Conservation (phyloP, 495 filamentous ascomycete genomes). For the Talaromyces ruber region DNA sequence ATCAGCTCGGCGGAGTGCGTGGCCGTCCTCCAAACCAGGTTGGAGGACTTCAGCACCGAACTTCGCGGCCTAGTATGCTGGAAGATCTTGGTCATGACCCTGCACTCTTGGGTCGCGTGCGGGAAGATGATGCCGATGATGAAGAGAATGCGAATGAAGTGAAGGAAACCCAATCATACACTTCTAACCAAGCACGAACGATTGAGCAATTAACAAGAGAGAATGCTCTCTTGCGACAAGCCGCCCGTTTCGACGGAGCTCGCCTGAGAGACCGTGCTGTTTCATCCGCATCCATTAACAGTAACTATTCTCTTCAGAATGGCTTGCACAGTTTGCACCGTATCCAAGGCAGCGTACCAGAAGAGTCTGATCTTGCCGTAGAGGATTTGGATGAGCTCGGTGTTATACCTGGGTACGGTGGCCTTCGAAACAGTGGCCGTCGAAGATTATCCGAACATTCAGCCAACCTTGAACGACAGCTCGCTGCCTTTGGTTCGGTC, state of each 20-base stretch:
- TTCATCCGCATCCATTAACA: slow-evolving; percentile 37
- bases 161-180: slow-evolving; percentile 48
- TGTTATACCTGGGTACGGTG: slow-evolving; percentile 42
- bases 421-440: slow-evolving; percentile 32
- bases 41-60: slow-evolving; percentile 67
- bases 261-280: slow-evolving; percentile 55
- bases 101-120: slow-evolving; percentile 63
- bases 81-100: slow-evolving; percentile 70
- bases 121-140: slow-evolving; percentile 77
- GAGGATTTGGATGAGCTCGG: slow-evolving; percentile 61
- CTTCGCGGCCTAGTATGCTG: slow-evolving; percentile 78
- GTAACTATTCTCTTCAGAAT: slow-evolving; percentile 33
- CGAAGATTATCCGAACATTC: slow-evolving; percentile 60
- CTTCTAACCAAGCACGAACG: slow-evolving; percentile 51
- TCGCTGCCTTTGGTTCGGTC: slow-evolving; percentile 43
- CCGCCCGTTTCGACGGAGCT: slow-evolving; percentile 51
- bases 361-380: slow-evolving; percentile 62
- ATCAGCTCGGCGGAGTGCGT: slow-evolving; percentile 31
- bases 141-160: slow-evolving; percentile 54
- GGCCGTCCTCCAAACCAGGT: slow-evolving; percentile 46
- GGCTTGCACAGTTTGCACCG: slow-evolving; percentile 50
- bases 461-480: slow-evolving; percentile 41
- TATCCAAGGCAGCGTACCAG: slow-evolving; percentile 54
- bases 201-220: slow-evolving; percentile 68
- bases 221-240: slow-evolving; percentile 62